phyloP scores from a whole-genome alignment of 495 filamentous ascomycete species.

The Platismatia glauca region DNA sequence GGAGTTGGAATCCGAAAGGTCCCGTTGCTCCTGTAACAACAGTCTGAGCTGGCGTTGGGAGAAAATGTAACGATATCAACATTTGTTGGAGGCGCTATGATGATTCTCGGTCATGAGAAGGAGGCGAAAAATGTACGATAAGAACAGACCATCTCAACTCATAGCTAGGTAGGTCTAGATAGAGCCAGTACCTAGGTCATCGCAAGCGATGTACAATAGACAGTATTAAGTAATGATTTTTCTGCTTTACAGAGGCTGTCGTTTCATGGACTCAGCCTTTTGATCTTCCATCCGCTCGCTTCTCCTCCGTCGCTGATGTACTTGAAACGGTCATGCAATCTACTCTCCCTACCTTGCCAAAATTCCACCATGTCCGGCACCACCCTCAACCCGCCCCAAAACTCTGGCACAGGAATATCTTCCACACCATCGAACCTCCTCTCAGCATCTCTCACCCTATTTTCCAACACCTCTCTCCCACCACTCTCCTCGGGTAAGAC shows the following conservation, averaged over 20 bases:
- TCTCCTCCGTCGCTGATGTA: conserved; percentile 53
- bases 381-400: conserved; percentile 88
- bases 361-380: conserved; percentile 63
- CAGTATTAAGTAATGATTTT: not conserved
- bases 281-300: conserved; percentile 26
- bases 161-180: conserved; percentile 24
- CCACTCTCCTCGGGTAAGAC: conserved; percentile 22
- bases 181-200: conserved; percentile 21
- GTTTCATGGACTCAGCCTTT: conserved; percentile 40
- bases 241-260: not conserved
- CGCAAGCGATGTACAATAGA: conserved; percentile 21
- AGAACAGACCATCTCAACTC: conserved; percentile 23
- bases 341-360: conserved; percentile 86
- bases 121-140: conserved; percentile 16
- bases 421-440: conserved; percentile 34
- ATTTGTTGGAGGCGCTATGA: not conserved
- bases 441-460: conserved; percentile 19
- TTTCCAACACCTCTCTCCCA: conserved; percentile 35
- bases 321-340: conserved; percentile 85
- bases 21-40: conserved; percentile 14
- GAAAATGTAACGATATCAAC: not conserved
- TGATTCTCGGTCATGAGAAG: not conserved
- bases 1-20: not conserved
- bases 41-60: conserved; percentile 13
- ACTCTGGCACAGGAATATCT: conserved; percentile 78